Evolutionary conservation across 495 filamentous ascomycete species (phyloP).

Genomic region (Talaromyces nanjingensis): DNA sequence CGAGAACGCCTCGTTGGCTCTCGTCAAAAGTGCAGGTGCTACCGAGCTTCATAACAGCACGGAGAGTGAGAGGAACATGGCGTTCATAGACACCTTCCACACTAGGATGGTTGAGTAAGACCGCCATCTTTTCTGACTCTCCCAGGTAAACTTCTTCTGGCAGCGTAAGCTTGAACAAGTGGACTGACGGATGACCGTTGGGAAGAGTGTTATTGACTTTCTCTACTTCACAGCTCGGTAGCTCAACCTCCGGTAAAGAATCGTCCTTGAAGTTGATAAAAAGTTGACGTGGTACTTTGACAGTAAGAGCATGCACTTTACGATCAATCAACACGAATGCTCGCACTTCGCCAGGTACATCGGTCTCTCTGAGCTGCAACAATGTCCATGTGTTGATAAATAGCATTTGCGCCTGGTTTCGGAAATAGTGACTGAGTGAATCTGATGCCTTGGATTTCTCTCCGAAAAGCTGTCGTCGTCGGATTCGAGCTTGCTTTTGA

Average conservation of each 20-base stretch:
- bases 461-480: conserved; percentile 87
- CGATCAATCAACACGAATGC: conserved; percentile 91
- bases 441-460: conserved; percentile 66
- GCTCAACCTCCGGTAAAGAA: conserved; percentile 82
- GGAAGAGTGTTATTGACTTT: conserved; percentile 88
- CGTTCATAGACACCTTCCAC: conserved; percentile 97
- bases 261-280: conserved; percentile 86
- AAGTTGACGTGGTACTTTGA: conserved; percentile 82
- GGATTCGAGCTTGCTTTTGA: conserved; percentile 83
- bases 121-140: conserved; percentile 71
- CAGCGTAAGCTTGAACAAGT: conserved; percentile 89
- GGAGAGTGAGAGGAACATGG: conserved; percentile 74
- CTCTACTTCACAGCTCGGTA: conserved; percentile 79
- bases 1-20: conserved; percentile 80
- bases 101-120: conserved; percentile 83
- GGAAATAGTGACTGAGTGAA: conserved; percentile 79
- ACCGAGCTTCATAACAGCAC: conserved; percentile 82
- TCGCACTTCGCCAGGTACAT: conserved; percentile 74
- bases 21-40: conserved; percentile 95
- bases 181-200: conserved; percentile 88
- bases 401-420: conserved; percentile 80
- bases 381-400: conserved; percentile 94
- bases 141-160: conserved; percentile 80
- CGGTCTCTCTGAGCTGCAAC: conserved; percentile 74
- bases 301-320: conserved; percentile 79